Evolutionary conservation across 2,329 filamentous ascomycete genomes (phyloP).

Genomic region (Aspergillus novoparasiticus): DNA sequence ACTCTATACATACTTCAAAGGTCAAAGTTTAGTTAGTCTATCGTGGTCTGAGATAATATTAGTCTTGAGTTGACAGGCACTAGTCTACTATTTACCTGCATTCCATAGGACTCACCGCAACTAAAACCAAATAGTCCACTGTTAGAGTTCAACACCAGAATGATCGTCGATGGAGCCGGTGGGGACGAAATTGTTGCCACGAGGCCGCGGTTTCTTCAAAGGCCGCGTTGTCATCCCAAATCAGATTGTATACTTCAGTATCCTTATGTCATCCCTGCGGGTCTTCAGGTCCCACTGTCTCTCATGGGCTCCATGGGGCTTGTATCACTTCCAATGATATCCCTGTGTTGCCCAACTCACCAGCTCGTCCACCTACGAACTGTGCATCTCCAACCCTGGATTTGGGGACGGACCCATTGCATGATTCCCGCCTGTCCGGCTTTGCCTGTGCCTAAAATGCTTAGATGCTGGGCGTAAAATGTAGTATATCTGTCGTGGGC

Average conservation of each 20-base stretch:
- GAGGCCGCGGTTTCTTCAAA: conserved; percentile 9
- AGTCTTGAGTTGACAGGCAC: not conserved
- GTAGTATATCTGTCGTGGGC: conserved; percentile 7
- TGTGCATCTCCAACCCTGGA: not conserved
- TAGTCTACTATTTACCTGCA: not conserved
- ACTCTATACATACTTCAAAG: not conserved
- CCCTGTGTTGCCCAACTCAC: not conserved
- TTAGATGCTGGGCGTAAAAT: not conserved
- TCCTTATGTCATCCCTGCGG: conserved; percentile 12
- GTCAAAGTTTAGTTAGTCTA: not conserved
- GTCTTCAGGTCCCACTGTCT: conserved; percentile 9
- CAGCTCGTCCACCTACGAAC: conserved; percentile 3
- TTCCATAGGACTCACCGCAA: not conserved
- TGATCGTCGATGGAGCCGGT: conserved; percentile 10
- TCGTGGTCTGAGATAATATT: not conserved
- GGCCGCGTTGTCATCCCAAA: conserved; percentile 9
- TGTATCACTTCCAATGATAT: conserved; percentile 2
- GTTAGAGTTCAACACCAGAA: conserved; percentile 10
- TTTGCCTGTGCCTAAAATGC: not conserved
- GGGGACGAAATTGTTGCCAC: conserved; percentile 9
- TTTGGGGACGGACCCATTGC: not conserved
- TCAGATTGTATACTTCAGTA: conserved; percentile 8
- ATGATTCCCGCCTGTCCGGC: not conserved
- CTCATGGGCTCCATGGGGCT: not conserved
- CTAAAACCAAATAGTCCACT: conserved; percentile 7